Evolutionary conservation across 1,284 basidiomycete species (phyloP), one percentile per base, ranked within the genome.

Genomic region (Heliocybe sulcata): DNA sequence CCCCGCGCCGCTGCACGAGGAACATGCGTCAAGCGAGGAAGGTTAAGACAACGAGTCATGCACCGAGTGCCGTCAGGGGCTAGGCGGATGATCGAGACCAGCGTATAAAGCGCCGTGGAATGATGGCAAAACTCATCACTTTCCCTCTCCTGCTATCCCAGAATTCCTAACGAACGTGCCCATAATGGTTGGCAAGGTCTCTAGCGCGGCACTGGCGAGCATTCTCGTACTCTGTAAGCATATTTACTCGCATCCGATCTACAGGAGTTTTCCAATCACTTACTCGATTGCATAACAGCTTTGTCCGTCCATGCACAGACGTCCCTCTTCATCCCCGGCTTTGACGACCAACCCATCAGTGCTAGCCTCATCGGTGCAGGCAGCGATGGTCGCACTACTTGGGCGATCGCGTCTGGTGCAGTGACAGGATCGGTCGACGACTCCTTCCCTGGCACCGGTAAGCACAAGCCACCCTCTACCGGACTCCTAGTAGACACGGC

Each of bases 291-390:
- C 38, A 16, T 42, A 16, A 31, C 38, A 42, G 38, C 38, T n/a
- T n/a, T 42, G 38, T 20, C 38, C n/a, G 47, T 26, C 25, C 27
- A 26, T 25, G 47, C 47, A n/a, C 23, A 29, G 47, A 49, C 47
- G 22, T 49, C 47, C 6, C 47, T 49, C 3, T 49, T 25, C 25
- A 20, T 49, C 22, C 47, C 47, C 12, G 47, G 47, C 12, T 49
- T 49, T 49, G 47, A 49, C 27, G 23, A 25, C 23, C 47, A 49
- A n/a, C 47, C 47, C 47, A 6, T 49, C 23, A 49, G 47, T 22
- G 47, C 27, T 11, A 26, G 23, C 23, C 14, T 26, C 12, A 20
- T 49, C 6, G 47, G 47, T 26, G 23, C 20, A 6, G 47, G 23
- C 14, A 26, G 23, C 20, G 23, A 49, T 49, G 47, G 20, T 6